These are phyloP conservation scores for Kwoniella europaea DNA, from an alignment of 768 basidiomycete species.

Conservation along the genomic window DNA sequence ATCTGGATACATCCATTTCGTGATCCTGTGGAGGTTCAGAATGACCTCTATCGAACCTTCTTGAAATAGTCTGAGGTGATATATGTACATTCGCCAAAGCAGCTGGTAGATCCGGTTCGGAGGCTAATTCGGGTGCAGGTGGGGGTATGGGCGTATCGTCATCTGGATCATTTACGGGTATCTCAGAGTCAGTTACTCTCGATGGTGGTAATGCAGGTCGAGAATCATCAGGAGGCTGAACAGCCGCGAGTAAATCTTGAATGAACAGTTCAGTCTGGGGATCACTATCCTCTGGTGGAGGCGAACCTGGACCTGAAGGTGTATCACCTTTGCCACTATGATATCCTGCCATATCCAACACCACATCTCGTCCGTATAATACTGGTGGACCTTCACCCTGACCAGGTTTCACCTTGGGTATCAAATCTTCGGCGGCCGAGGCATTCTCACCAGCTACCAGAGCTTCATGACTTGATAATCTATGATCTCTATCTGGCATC, in stretches of 20 bases:
- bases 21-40: conserved; percentile 45
- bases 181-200: conserved; percentile 21
- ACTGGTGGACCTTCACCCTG: conserved; percentile 65
- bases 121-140: conserved; percentile 20
- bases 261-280: conserved; percentile 21
- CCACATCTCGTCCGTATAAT: conserved; percentile 72
- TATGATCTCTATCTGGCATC: conserved; percentile 28
- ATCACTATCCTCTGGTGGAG: conserved; percentile 20
- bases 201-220: conserved; percentile 31
- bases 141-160: conserved; percentile 52
- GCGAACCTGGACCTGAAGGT: conserved; percentile 8
- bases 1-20: conserved; percentile 11
- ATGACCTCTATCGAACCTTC: conserved; percentile 35
- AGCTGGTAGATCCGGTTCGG: conserved; percentile 22
- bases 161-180: conserved; percentile 49
- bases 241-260: conserved; percentile 28
- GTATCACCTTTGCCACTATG: conserved; percentile 31
- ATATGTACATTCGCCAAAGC: conserved; percentile 19
- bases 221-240: conserved; percentile 29
- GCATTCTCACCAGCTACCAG: not conserved
- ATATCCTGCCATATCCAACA: conserved; percentile 83
- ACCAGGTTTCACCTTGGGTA: conserved; percentile 61
- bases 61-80: conserved; percentile 7
- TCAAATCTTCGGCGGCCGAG: conserved; percentile 61
- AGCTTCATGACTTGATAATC: conserved; percentile 25